Evolutionary conservation across 2,329 filamentous ascomycete genomes (phyloP), one percentile per base, ranked within the genome.

Genomic region (Mycocentrospora acerina): DNA sequence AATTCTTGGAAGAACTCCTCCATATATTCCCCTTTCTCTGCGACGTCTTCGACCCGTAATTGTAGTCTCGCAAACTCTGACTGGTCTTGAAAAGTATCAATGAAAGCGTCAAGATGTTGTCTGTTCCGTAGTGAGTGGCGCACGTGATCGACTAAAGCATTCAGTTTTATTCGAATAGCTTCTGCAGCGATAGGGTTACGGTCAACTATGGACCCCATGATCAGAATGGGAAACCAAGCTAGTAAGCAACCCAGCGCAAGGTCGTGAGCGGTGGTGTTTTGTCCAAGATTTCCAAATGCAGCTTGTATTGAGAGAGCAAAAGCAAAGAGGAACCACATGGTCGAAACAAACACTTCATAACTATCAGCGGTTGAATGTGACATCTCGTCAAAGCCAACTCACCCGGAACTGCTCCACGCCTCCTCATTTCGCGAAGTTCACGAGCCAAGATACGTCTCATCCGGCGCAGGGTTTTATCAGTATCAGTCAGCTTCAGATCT

Each of bases 191-290:
- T 64, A 1, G 69, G 71, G 35, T 75, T 75, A 12, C 72, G 64
- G 40, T 76, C 73, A 3, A 74, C 63, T 16, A 75, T 73, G 2
- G 64, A 67, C 26, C 66, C 63, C 25, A 72, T 53, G 24, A 75
- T 69, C 6, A 75, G 47, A 7, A 74, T 56, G 0, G 72, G 72
- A 2, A 76, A 59, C 73, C 72, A 76, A 4, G 67, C 62, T 4
- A 74, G 57, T 4, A 75, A 37, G 24, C 72, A 51, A 3, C 73
- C 73, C 0, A 76, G 44, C 1, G 71, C 67, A 0, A 75, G 60
- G 37, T 72, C 68, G 32, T 75, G 71, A 0, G 72, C 70, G 1
- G 66, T 69, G 2, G 67, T 57, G 24, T 71, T 71, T 9, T 64
- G 44, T 2, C 71, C 71, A 0, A 70, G 33, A 4, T 57, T 45